These are phyloP conservation scores for Beauveria medogensis DNA, from an alignment of 2,329 filamentous ascomycete genomes.

Conservation along the genomic window DNA sequence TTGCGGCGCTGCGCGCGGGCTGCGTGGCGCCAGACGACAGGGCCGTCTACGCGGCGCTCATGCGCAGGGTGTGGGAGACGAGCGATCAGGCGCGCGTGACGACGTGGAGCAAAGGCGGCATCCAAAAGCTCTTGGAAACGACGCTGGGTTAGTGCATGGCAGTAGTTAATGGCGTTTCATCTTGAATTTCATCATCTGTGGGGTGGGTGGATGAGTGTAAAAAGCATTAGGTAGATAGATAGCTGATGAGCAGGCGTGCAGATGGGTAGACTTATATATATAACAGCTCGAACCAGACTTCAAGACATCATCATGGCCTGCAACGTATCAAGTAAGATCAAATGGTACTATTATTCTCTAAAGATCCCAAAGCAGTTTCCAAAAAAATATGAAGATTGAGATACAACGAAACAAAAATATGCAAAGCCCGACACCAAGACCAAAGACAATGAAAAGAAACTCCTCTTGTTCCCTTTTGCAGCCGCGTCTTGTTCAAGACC, in stretches of 20 bases:
- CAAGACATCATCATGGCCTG: not conserved
- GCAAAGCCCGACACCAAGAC: not conserved
- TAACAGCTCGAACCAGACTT: not conserved
- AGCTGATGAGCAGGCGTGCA: not conserved
- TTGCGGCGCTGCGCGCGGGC: slow-evolving; percentile 50
- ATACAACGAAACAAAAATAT: not conserved
- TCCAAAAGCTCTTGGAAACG: slow-evolving; percentile 21
- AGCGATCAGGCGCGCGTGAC: slow-evolving; percentile 59
- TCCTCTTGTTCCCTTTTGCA: not conserved
- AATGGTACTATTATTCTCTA: not conserved
- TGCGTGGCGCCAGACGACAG: slow-evolving; percentile 34
- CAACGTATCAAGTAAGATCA: not conserved
- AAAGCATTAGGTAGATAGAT: not conserved
- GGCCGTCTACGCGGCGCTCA: slow-evolving; percentile 45
- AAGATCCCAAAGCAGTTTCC: not conserved
- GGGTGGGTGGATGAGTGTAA: no score
- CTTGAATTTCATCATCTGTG: not conserved
- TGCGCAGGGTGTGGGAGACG: slow-evolving; percentile 51
- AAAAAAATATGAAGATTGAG: not conserved
- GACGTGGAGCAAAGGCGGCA: slow-evolving; percentile 54
- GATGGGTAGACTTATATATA: not conserved
- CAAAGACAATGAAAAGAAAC: not conserved
- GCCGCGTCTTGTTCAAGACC: not conserved
- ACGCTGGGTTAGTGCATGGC: not conserved
- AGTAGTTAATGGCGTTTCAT: not conserved